Conservation (phyloP, 2,329 filamentous ascomycete genomes). For the Sporothrix variecibatus region DNA sequence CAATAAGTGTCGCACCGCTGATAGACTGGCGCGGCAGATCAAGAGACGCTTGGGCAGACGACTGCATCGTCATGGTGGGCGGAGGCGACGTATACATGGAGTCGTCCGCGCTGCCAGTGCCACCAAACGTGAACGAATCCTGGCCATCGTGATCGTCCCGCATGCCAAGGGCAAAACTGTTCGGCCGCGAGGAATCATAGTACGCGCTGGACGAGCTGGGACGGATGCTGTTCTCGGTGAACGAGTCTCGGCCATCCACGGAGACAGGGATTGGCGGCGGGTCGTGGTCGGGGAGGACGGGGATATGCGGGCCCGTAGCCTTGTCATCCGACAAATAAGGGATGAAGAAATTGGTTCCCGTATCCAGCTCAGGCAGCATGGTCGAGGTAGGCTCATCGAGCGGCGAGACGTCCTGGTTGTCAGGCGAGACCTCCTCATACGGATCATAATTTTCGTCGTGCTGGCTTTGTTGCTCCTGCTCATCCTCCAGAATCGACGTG, state of each 20-base stretch:
- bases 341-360: conserved; percentile 53
- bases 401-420: conserved; percentile 40
- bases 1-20: conserved; percentile 42
- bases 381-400: conserved; percentile 29
- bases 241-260: conserved; percentile 30
- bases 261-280: conserved; percentile 51
- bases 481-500: conserved; percentile 35
- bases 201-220: conserved; percentile 44
- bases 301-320: conserved; percentile 28
- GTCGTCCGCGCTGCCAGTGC: conserved; percentile 31
- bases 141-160: conserved; percentile 42
- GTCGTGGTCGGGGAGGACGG: conserved; percentile 50
- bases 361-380: conserved; percentile 54
- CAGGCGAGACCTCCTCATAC: neutral
- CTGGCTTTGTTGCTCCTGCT: neutral
- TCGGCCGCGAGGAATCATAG: conserved; percentile 46
- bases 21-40: conserved; percentile 46
- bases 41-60: conserved; percentile 50
- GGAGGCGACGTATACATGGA: conserved; percentile 7
- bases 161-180: conserved; percentile 44
- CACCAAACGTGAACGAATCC: conserved; percentile 45
- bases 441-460: conserved; percentile 5
- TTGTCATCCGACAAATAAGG: conserved; percentile 46
- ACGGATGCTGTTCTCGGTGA: conserved; percentile 38
- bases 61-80: conserved; percentile 48